Evolutionary conservation across 352 stramenopile genomes (phyloP).

Genomic region (Plasmopara halstedii): DNA sequence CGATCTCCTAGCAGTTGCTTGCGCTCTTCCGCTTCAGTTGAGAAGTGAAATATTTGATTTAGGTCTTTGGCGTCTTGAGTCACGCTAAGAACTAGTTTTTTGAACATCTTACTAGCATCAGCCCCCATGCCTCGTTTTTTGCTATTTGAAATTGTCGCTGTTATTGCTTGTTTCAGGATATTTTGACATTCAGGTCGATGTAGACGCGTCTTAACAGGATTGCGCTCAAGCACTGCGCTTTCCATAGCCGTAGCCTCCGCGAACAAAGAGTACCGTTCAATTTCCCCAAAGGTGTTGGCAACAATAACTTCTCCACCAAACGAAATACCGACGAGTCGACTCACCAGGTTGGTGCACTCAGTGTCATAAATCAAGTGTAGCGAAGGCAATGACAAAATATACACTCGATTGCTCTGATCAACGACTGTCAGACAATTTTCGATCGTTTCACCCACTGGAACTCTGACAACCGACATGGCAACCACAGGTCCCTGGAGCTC

Average conservation of each 20-base stretch:
- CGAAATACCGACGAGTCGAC: slow-evolving; percentile 36
- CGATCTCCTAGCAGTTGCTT: slow-evolving; percentile 50
- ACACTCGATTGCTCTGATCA: slow-evolving; percentile 59
- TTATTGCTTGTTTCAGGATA: slow-evolving; percentile 20
- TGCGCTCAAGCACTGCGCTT: slow-evolving; percentile 46
- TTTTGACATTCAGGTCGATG: slow-evolving; percentile 28
- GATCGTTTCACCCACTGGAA: slow-evolving; percentile 43
- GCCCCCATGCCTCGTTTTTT: slow-evolving; percentile 50
- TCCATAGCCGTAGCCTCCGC: slow-evolving; percentile 43
- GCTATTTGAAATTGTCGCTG: slow-evolving; percentile 9
- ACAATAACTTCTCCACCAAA: slow-evolving; percentile 51
- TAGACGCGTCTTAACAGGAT: slow-evolving; percentile 41
- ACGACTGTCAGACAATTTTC: slow-evolving; percentile 60
- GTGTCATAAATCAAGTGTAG: slow-evolving; percentile 44
- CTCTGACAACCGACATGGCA: slow-evolving; percentile 41
- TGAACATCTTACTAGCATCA: slow-evolving; percentile 55
- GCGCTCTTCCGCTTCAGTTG: slow-evolving; percentile 44
- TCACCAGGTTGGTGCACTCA: slow-evolving; percentile 38
- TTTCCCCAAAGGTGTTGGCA: slow-evolving; percentile 52
- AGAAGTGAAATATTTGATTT: slow-evolving; percentile 74
- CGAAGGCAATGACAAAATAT: slow-evolving; percentile 52
- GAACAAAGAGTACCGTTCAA: slow-evolving; percentile 60
- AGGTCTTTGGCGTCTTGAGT: slow-evolving; percentile 59
- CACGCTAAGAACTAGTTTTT: slow-evolving; percentile 59
- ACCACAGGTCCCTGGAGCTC: slow-evolving; percentile 37